Evolutionary conservation across 257 asterid genomes (phyloP), one percentile per base, ranked within the genome.

Genomic region (Ocimum tenuiflorum): DNA sequence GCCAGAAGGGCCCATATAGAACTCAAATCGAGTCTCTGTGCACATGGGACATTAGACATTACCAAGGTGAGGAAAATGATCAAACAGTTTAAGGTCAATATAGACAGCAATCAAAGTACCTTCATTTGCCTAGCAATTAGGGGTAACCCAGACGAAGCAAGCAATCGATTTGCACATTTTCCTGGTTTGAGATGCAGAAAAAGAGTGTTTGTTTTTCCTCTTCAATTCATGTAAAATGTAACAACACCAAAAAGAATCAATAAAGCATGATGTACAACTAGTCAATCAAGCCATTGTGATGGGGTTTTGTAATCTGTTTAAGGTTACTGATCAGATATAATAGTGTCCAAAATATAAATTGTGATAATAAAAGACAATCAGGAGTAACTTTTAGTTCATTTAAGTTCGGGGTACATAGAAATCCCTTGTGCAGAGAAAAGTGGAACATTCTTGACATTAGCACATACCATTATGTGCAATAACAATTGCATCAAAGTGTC

Each of bases 1-100:
- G 94, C 94, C 73, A 89, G 69, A 67, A 89, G 95, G 62, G 91
- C 96, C 98, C 98, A 92, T 81, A 92, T 84, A 56, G 97, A 82
- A 82, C 91, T 87, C 79, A 92, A 86, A 53, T 83, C 81, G 12
- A 92, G 95, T 72, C 84, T 86, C 98, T 91, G 86, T 22, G 69
- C 31, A 54, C 58, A 75, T 22, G 39, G 67, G 48, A 53, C 11
- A 19, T 35, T 67, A 71, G 70, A 46, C 23, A 53, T 61, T 61
- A 62, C 73, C 38, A 64, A 53, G 39, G 31, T 27, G 60, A 60
- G n/a, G 64, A 24, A 52, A 35, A 54, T 46, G 65, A 60, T 49
- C 24, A 35, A n/a, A 35, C 65, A 23, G 20, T 51, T 11, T 18
- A 47, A 50, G 54, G 63, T 45, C 11, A 19, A 58, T 48, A 65